Evolutionary conservation across 2,329 filamentous ascomycete species (phyloP).

Genomic region (Emergomyces africanus): DNA sequence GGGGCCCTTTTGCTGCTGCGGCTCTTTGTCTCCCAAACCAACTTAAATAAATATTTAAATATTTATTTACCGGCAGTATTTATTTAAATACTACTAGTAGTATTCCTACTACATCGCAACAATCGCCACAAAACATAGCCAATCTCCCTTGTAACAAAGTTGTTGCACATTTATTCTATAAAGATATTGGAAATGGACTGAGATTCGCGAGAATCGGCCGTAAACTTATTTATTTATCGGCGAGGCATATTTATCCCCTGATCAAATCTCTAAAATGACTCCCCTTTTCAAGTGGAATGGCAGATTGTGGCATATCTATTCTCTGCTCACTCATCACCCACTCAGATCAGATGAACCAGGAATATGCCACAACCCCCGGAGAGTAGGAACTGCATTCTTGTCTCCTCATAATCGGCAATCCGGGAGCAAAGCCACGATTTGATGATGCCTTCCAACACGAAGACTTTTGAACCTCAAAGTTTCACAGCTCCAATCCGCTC

Average conservation of each 20-base stretch:
- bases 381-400: background rate
- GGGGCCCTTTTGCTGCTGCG: background rate
- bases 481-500: no score
- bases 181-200: background rate
- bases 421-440: background rate
- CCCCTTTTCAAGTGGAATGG: no score
- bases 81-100: no score
- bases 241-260: background rate
- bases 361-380: background rate
- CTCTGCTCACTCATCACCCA: no score
- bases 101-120: background rate
- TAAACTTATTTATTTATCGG: background rate
- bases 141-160: background rate
- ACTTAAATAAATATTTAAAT: no score
- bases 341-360: background rate
- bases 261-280: background rate
- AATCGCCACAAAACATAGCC: background rate
- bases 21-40: background rate
- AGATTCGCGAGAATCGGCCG: background rate
- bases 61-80: no score
- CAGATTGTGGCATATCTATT: no score
- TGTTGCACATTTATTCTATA: background rate
- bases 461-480: no score
- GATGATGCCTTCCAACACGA: no score
- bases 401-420: background rate